Percentiles rank a stretch among this genome's conserved stretches.
Evolutionary conservation across 306 rosid species (phyloP).

Genomic region (Prunus mume): DNA sequence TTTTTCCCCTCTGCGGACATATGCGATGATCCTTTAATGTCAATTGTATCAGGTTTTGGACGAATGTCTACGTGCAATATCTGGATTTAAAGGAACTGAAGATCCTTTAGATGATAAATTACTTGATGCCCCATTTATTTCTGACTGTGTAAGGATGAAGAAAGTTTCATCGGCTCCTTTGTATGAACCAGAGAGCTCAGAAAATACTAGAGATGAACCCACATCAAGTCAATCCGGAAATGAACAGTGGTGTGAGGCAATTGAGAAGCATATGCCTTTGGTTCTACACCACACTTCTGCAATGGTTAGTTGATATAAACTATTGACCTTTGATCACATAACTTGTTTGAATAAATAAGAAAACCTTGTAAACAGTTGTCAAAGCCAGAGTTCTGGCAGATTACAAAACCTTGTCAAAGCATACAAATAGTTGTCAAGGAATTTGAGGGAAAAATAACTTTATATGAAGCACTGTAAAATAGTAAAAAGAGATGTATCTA

Average conservation of each 20-base stretch:
- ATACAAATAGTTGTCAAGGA: neutral
- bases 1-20: neutral
- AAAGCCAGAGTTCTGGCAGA: neutral
- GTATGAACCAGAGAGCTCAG: constrained; percentile 46
- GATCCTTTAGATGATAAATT: constrained; percentile 80
- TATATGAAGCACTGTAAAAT: neutral
- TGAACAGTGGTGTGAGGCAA: constrained; percentile 73
- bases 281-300: constrained; percentile 60
- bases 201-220: constrained; percentile 25
- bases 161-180: constrained; percentile 91
- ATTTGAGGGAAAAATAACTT: neutral
- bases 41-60: constrained; percentile 68
- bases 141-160: constrained; percentile 76
- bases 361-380: neutral
- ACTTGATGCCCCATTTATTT: constrained; percentile 72
- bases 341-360: constrained; percentile 1
- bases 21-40: neutral
- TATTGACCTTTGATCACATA: constrained; percentile 9
- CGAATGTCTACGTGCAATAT: constrained; percentile 80
- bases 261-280: constrained; percentile 75
- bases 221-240: constrained; percentile 52
- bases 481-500: neutral
- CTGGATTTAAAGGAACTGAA: constrained; percentile 96
- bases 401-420: neutral
- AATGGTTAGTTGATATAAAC: constrained; percentile 45